Percentiles rank a stretch among this genome's conserved stretches.
Evolutionary conservation across 495 filamentous ascomycete genomes (phyloP).

Genomic region (Baudoinia panamericana): DNA sequence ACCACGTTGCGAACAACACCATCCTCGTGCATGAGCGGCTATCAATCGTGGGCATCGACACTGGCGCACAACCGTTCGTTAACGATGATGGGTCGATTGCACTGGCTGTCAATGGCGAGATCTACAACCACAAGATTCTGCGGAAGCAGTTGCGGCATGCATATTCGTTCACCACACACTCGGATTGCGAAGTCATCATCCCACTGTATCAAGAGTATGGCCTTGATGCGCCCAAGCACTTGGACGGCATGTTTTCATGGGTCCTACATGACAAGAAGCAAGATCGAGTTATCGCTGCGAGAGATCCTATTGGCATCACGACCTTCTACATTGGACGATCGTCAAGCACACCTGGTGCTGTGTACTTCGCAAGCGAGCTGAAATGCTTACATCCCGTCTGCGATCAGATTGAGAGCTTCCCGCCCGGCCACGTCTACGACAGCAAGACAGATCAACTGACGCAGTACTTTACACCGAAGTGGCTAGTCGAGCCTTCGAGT

Average conservation of each 20-base stretch:
- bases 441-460: slow-evolving; percentile 69
- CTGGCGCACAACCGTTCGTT: slow-evolving; percentile 86
- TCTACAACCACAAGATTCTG: slow-evolving; percentile 95
- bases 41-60: slow-evolving; percentile 94
- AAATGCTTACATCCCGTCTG: slow-evolving; percentile 89
- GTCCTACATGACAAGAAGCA: slow-evolving; percentile 88
- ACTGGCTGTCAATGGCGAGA: slow-evolving; percentile 96
- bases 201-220: slow-evolving; percentile 87
- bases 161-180: slow-evolving; percentile 93
- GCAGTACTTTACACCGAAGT: slow-evolving; percentile 78
- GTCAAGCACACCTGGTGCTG: slow-evolving; percentile 62
- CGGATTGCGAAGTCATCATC: slow-evolving; percentile 96
- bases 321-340: slow-evolving; percentile 93
- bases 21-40: slow-evolving; percentile 95
- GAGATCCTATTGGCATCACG: slow-evolving; percentile 94
- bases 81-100: slow-evolving; percentile 79
- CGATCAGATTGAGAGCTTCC: slow-evolving; percentile 88
- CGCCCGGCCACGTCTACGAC: slow-evolving; percentile 90
- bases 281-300: slow-evolving; percentile 82
- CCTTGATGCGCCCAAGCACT: slow-evolving; percentile 80
- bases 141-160: slow-evolving; percentile 67
- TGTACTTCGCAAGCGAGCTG: slow-evolving; percentile 93
- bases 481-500: slow-evolving; percentile 68
- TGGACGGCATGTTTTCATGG: slow-evolving; percentile 99
- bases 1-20: slow-evolving; percentile 73